Evolutionary conservation across 257 asterid genomes (phyloP).

Genomic region (Osmanthus fragrans): DNA sequence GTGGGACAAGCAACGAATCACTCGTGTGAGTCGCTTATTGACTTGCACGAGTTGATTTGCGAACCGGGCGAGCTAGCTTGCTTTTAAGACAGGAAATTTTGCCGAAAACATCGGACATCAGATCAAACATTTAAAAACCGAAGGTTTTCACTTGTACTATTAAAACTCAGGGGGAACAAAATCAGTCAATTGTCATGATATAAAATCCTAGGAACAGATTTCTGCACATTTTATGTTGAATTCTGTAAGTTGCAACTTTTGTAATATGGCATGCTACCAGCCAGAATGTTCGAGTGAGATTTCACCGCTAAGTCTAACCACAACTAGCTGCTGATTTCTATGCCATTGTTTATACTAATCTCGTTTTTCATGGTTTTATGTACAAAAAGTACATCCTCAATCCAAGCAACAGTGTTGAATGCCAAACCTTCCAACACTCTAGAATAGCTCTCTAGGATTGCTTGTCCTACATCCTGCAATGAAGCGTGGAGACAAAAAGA

Average conservation of each 20-base stretch:
- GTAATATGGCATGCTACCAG: not conserved
- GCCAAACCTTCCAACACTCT: conserved; percentile 25
- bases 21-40: too few relatives aligned
- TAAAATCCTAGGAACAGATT: not conserved
- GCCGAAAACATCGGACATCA: not conserved
- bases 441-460: conserved; percentile 24
- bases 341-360: not conserved
- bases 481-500: not conserved
- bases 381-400: conserved; percentile 19
- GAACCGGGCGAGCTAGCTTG: too few relatives aligned
- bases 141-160: not conserved
- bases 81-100: not conserved
- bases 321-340: not conserved
- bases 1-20: too few relatives aligned
- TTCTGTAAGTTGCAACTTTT: not conserved
- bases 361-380: conserved; percentile 8
- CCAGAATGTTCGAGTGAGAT: not conserved
- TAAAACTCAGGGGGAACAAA: not conserved
- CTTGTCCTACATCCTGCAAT: conserved; percentile 27
- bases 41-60: too few relatives aligned
- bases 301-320: not conserved
- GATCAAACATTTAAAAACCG: not conserved
- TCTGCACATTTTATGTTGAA: not conserved
- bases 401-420: conserved; percentile 26
- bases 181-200: not conserved